Conservation (phyloP, 371 early-diverging fungal species). For the Zychaea mexicana region DNA sequence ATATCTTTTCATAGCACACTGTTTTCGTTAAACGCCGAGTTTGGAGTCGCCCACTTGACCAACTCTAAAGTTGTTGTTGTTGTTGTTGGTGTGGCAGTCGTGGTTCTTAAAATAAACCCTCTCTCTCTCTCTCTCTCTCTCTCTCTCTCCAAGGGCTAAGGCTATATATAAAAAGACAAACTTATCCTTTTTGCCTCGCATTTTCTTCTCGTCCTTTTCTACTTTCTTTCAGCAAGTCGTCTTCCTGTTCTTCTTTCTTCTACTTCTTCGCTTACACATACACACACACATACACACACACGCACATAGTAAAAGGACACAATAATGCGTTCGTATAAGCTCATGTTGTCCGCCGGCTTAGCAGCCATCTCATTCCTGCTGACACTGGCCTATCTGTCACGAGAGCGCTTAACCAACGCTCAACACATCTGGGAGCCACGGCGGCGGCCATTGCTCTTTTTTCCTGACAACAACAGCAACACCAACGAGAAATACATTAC, state of each 20-base stretch:
- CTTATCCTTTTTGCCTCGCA: slow-evolving; percentile 5
- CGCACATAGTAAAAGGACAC: neutral
- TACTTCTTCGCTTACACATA: neutral
- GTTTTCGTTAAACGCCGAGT: slow-evolving; percentile 1
- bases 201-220: neutral
- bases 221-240: neutral
- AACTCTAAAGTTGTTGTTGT: neutral
- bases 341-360: slow-evolving; percentile 4
- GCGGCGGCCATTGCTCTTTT: neutral
- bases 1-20: slow-evolving; percentile 8
- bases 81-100: too few relatives aligned
- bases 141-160: neutral
- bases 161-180: slow-evolving; percentile 10
- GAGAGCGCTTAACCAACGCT: neutral
- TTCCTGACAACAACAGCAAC: neutral
- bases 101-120: neutral
- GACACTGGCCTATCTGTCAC: neutral
- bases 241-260: too few relatives aligned
- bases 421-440: slow-evolving; percentile 4
- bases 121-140: neutral
- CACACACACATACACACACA: neutral
- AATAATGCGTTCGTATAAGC: slow-evolving; percentile 11
- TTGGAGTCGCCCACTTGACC: neutral
- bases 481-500: slow-evolving; percentile 31
- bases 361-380: neutral